phyloP scores from a whole-genome alignment of 208 protist species.

The Novymonas esmeraldas region DNA sequence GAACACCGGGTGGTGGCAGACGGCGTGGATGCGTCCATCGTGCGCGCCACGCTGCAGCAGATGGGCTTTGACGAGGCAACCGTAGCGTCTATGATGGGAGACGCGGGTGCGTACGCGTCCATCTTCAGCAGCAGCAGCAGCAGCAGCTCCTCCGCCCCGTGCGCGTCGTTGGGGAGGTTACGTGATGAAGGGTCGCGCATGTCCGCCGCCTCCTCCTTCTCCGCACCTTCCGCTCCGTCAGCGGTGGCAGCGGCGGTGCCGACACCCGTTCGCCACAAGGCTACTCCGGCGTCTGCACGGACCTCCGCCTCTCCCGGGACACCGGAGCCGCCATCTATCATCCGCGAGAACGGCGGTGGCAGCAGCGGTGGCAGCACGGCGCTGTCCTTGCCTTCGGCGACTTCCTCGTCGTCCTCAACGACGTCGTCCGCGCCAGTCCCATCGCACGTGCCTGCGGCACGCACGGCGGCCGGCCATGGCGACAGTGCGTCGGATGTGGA shows the following conservation, averaged over 20 bases:
- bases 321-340: conserved; percentile 1
- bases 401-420: not conserved
- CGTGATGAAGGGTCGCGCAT: not conserved
- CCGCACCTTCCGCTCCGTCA: conserved; percentile 13
- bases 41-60: conserved; percentile 47
- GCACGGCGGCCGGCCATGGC: not conserved
- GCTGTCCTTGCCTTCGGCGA: not conserved
- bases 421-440: not conserved
- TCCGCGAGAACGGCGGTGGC: conserved; percentile 5
- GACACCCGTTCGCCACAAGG: not conserved
- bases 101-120: conserved; percentile 8
- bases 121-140: conserved; percentile 12
- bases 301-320: not conserved
- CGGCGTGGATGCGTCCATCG: conserved; percentile 48
- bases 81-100: conserved; percentile 58
- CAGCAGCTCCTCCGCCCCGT: conserved; percentile 8
- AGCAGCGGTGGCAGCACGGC: not conserved
- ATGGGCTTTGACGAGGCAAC: conserved; percentile 45
- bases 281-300: not conserved
- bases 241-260: not conserved
- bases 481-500: not conserved
- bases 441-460: not conserved
- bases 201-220: not conserved
- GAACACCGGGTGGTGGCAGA: conserved; percentile 21
- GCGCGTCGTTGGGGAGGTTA: not conserved